Evolutionary conservation across 306 rosid genomes (phyloP).

Genomic region (Trifolium repens): DNA sequence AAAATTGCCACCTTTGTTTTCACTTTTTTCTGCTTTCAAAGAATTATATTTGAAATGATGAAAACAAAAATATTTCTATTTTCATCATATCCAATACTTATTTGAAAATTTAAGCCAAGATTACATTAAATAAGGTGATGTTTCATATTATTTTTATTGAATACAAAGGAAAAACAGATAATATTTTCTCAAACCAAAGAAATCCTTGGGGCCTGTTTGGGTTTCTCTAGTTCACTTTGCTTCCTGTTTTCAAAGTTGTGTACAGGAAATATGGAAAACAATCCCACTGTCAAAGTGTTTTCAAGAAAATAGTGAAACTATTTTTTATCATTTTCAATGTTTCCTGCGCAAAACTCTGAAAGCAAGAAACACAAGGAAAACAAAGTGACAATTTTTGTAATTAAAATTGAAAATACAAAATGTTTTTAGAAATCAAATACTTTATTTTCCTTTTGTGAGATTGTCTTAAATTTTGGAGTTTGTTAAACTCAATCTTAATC

Average conservation of each 20-base stretch:
- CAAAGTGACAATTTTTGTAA: background rate
- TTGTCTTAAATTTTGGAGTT: slow-evolving; percentile 10
- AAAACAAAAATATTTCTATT: background rate
- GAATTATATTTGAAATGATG: background rate
- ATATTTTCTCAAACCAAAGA: background rate
- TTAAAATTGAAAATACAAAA: background rate
- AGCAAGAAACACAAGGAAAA: background rate
- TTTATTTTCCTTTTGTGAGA: slow-evolving; percentile 18
- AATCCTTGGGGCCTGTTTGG: background rate
- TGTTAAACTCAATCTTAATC: slow-evolving; percentile 25
- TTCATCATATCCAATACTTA: background rate
- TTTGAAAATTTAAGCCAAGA: background rate
- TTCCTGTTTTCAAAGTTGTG: background rate
- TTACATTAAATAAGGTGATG: background rate
- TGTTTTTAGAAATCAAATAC: background rate
- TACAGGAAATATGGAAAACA: background rate
- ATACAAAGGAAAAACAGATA: background rate
- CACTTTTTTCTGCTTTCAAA: background rate
- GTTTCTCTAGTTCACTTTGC: background rate
- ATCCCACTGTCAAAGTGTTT: background rate
- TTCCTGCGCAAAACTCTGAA: background rate
- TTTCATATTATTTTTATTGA: background rate
- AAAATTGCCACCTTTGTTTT: background rate
- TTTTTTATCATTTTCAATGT: background rate
- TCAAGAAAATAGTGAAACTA: background rate